A percentile compares a stretch with the other conserved stretches of the same genome.
Conservation (phyloP, 768 basidiomycete genomes). For the Tylopilus rubrobrunneus region DNA sequence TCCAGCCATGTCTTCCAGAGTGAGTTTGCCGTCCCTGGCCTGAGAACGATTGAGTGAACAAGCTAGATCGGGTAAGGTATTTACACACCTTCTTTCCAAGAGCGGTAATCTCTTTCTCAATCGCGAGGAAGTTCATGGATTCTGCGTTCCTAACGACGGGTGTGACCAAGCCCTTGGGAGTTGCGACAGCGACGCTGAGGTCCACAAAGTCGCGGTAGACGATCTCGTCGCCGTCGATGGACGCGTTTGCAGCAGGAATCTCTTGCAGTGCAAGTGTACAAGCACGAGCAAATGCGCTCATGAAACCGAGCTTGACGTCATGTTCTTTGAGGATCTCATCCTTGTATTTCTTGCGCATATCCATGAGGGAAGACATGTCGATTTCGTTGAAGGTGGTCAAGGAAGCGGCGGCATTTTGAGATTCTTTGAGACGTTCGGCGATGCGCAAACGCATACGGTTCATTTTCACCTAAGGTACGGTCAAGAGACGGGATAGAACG, state of each 20-base stretch:
- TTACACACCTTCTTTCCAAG: slow-evolving; percentile 79
- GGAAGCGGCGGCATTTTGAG: slow-evolving; percentile 94
- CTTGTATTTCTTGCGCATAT: slow-evolving; percentile 92
- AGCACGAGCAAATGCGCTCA: slow-evolving; percentile 94
- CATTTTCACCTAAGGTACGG: slow-evolving; percentile 79
- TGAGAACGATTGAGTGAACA: slow-evolving; percentile 22
- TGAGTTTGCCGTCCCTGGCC: slow-evolving; percentile 89
- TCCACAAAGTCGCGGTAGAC: slow-evolving; percentile 93
- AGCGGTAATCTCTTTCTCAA: slow-evolving; percentile 88
- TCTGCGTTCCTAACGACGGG: slow-evolving; percentile 94
- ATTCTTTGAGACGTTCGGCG: slow-evolving; percentile 95
- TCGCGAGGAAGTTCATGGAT: slow-evolving; percentile 78
- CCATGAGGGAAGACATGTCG: slow-evolving; percentile 95
- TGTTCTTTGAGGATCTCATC: slow-evolving; percentile 85
- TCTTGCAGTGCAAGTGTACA: slow-evolving; percentile 80
- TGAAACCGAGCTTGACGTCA: slow-evolving; percentile 96
- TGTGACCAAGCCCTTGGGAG: slow-evolving; percentile 95
- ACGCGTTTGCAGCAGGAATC: slow-evolving; percentile 91
- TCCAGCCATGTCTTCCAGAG: slow-evolving; percentile 97
- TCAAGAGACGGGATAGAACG: background rate
- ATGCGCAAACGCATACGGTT: slow-evolving; percentile 97
- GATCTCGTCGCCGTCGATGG: slow-evolving; percentile 91
- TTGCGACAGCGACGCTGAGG: slow-evolving; percentile 92
- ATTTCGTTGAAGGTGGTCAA: slow-evolving; percentile 99
- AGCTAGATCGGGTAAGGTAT: background rate